Evolutionary conservation across 345 rosid species (phyloP), one percentile per base, ranked within the genome.

Genomic region (Melaleuca alternifolia): DNA sequence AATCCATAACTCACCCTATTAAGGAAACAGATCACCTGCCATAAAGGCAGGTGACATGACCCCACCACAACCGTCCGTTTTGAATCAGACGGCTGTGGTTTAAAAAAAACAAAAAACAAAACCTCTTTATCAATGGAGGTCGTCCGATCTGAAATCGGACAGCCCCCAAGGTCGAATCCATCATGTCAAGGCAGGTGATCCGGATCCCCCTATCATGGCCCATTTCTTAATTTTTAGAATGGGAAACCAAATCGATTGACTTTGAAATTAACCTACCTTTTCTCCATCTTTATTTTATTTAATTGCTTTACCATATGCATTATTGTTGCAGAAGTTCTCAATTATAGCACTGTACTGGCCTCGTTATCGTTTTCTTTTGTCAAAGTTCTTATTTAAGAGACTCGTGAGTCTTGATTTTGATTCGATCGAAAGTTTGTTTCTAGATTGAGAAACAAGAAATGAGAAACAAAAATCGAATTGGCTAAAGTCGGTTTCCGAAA

Each of bases 391-490:
- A n/a, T n/a, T n/a, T 61, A 61, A 61, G 10, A n/a, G 5, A 61
- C 37, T 13, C 12, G 20, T 61, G 28, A 37, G 37, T 61, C n/a
- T 61, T 61, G 75, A 28, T 61, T 61, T 61, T 6, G 75, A 61
- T n/a, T 9, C 4, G 2, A n/a, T 28, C 3, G 3, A 16, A 62
- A 0, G 15, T 5, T 10, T 3, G 1, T 10, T 30, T 15, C 23
- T 30, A 30, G 21, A 10, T 1, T 0, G 5, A 62, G 44, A 28
- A 62, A 9, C 10, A 0, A 62, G 23, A 62, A 15, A 11, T 0
- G 2, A 62, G 44, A 28, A 62, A 9, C 10, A 0, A 62, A 11
- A 62, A 15, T 21, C 0, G 5, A 30, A 14, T 5, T 0, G 20
- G 6, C 1, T 21, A 30, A 62, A 41, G 1, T 62, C 9, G 23